Percentiles rank a stretch among this genome's conserved stretches.
phyloP scores from a whole-genome alignment of 148 eudicot genomes.

The Beta vulgaris region DNA sequence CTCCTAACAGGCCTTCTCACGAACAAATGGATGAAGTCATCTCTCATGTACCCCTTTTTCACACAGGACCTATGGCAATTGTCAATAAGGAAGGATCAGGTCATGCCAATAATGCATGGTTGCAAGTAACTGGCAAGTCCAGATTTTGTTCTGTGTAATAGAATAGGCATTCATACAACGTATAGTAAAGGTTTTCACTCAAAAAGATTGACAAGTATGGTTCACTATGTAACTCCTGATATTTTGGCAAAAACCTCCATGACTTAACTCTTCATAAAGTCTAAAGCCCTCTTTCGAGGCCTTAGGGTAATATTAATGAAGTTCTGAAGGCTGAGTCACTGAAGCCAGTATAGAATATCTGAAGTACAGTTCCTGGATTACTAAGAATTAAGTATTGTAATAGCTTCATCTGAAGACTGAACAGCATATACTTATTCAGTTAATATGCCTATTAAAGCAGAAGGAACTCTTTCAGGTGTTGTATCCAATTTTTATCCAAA shows the following conservation, averaged over 20 bases:
- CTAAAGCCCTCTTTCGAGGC: neutral
- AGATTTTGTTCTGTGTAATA: neutral
- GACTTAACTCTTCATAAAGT: neutral
- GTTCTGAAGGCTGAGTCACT: neutral
- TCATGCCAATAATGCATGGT: neutral
- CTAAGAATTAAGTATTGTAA: neutral
- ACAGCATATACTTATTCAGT: no score
- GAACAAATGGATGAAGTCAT: slow-evolving; percentile 80
- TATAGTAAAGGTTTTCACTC: neutral
- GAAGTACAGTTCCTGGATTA: neutral
- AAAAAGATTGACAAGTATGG: neutral
- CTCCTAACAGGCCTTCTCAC: slow-evolving; percentile 90
- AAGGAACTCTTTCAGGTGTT: neutral
- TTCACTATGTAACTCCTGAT: neutral
- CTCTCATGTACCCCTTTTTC: slow-evolving; percentile 94
- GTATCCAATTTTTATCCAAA: neutral
- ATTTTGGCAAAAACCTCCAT: neutral
- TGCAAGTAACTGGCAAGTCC: neutral
- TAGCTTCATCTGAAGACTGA: no score
- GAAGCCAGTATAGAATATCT: neutral
- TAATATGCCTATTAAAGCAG: no score
- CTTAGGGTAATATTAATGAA: neutral
- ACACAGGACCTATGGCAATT: slow-evolving; percentile 73
- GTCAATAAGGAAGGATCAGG: slow-evolving; percentile 3
- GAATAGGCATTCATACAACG: neutral